phyloP scores from a whole-genome alignment of 768 basidiomycete species.

The Thelephora aurantiotincta region DNA sequence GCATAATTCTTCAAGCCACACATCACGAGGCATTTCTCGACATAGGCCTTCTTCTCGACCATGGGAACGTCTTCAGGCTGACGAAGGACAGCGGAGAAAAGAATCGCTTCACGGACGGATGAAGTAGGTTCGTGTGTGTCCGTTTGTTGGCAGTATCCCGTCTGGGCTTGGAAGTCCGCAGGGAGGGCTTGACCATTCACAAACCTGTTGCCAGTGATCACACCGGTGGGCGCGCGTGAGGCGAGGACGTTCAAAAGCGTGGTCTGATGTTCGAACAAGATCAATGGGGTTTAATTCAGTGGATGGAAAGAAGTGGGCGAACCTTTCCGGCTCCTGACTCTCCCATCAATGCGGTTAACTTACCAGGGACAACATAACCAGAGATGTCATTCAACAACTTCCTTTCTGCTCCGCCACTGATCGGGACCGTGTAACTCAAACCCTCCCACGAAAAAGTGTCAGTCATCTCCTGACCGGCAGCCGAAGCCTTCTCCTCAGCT shows the following conservation, averaged over 20 bases:
- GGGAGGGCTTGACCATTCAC: slow-evolving; percentile 32
- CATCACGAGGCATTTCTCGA: slow-evolving; percentile 44
- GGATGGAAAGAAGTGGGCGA: neutral
- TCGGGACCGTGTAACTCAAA: slow-evolving; percentile 50
- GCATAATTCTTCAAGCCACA: slow-evolving; percentile 48
- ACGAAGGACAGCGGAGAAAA: slow-evolving; percentile 68
- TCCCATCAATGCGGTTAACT: slow-evolving; percentile 66
- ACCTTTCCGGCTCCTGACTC: slow-evolving; percentile 38
- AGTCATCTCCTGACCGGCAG: slow-evolving; percentile 13
- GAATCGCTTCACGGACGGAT: slow-evolving; percentile 71
- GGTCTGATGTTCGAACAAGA: slow-evolving; percentile 17
- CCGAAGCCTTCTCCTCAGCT: slow-evolving; percentile 1
- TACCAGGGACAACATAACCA: slow-evolving; percentile 74
- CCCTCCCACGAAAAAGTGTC: slow-evolving; percentile 75
- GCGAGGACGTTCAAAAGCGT: slow-evolving; percentile 36
- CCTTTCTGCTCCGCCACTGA: slow-evolving; percentile 27
- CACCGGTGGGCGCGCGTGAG: slow-evolving; percentile 21
- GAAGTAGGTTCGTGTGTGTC: slow-evolving; percentile 64
- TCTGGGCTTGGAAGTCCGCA: slow-evolving; percentile 40
- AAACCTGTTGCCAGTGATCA: slow-evolving; percentile 27
- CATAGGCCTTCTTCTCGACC: slow-evolving; percentile 65
- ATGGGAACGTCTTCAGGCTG: slow-evolving; percentile 53
- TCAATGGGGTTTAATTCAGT: neutral
- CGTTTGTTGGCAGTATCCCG: slow-evolving; percentile 79
- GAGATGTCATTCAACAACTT: slow-evolving; percentile 57